Conservation (phyloP, 148 eudicot genomes). For the Fagopyrum esculentum region DNA sequence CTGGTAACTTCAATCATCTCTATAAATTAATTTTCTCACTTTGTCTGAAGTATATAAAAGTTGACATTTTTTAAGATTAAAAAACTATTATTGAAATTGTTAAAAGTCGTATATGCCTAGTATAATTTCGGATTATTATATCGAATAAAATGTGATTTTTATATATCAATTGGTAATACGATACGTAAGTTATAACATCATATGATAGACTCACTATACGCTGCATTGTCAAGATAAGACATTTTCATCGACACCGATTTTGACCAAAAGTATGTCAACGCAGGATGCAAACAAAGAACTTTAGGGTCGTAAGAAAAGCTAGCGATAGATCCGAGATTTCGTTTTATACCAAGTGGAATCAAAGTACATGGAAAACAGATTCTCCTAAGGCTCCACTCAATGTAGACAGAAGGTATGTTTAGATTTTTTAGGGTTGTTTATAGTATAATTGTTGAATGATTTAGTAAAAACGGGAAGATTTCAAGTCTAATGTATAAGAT, state of each 20-base stretch:
- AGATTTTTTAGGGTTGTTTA: not conserved
- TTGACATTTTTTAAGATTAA: too few relatives aligned
- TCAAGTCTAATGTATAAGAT: too few relatives aligned
- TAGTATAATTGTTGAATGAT: not conserved
- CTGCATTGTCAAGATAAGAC: too few relatives aligned
- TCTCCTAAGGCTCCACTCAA: conserved; percentile 33
- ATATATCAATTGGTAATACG: too few relatives aligned
- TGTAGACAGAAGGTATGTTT: conserved; percentile 40
- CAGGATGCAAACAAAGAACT: conserved; percentile 42
- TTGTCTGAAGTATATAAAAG: too few relatives aligned
- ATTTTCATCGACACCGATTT: not conserved
- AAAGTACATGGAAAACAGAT: conserved; percentile 20
- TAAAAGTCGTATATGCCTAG: too few relatives aligned
- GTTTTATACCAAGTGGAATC: conserved; percentile 36
- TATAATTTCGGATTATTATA: too few relatives aligned
- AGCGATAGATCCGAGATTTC: conserved; percentile 54
- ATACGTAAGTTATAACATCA: too few relatives aligned
- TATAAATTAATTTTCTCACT: not conserved
- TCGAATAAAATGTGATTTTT: too few relatives aligned
- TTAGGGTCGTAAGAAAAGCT: conserved; percentile 30
- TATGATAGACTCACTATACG: too few relatives aligned
- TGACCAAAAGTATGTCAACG: conserved; percentile 11
- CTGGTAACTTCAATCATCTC: conserved; percentile 16
- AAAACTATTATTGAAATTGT: too few relatives aligned
- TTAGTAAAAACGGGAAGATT: not conserved